Evolutionary conservation across 805 yeast genomes (phyloP).

Genomic region (Candida succiphila): DNA sequence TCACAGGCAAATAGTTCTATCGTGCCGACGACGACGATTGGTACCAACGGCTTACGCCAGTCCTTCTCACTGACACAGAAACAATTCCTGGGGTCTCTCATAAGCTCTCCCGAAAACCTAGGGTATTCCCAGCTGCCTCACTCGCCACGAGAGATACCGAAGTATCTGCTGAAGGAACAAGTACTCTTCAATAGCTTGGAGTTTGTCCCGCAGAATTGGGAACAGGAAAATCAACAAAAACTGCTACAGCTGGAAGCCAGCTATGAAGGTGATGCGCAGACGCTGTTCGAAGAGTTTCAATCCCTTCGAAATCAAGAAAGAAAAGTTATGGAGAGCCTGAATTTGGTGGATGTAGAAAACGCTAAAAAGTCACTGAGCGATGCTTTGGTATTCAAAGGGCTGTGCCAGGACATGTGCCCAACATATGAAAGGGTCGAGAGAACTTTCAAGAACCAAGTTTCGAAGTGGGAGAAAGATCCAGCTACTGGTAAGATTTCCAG

Average conservation of each 20-base stretch:
- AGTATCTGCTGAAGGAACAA: constrained; percentile 22
- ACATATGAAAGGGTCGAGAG: constrained; percentile 84
- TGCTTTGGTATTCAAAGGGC: constrained; percentile 80
- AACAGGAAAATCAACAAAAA: constrained; percentile 54
- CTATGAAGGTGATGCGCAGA: constrained; percentile 45
- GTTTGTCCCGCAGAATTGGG: constrained; percentile 50
- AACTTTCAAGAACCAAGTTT: constrained; percentile 78
- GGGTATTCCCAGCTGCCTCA: constrained; percentile 18
- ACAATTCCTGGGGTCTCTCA: constrained; percentile 21
- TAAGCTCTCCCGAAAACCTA: constrained; percentile 15
- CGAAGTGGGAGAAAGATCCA: constrained; percentile 63
- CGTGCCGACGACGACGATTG: too few species aligned
- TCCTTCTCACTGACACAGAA: too few species aligned
- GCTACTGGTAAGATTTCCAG: constrained; percentile 47
- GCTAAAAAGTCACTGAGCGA: constrained; percentile 74
- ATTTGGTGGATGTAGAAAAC: constrained; percentile 83
- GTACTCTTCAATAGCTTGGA: constrained; percentile 24
- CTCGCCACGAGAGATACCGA: constrained; percentile 14
- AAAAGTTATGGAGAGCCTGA: constrained; percentile 63
- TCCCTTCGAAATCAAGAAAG: constrained; percentile 69
- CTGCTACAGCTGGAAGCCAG: constrained; percentile 43
- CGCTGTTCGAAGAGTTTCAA: constrained; percentile 67
- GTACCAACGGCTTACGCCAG: too few species aligned
- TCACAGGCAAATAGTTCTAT: too few species aligned
- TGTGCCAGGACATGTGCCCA: constrained; percentile 94